These are phyloP conservation scores for Pyrus betulifolia DNA, from an alignment of 306 rosid genomes.

Conservation along the genomic window DNA sequence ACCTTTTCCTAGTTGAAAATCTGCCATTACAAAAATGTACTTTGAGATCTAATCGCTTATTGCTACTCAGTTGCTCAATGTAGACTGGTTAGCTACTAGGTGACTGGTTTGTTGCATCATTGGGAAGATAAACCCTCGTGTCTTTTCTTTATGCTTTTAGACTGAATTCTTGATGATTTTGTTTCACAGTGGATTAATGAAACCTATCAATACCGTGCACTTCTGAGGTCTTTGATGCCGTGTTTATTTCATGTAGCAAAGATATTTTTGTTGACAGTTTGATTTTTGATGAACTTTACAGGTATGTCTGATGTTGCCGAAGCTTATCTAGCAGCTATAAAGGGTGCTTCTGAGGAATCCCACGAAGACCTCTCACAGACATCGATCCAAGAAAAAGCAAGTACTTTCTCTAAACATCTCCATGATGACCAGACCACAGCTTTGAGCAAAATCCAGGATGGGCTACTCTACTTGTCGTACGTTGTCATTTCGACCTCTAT, in stretches of 20 bases:
- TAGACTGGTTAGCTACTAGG: neutral
- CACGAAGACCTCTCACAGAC: constrained; percentile 40
- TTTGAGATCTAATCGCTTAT: neutral
- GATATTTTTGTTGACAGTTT: neutral
- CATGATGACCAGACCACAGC: constrained; percentile 67
- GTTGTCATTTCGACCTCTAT: constrained; percentile 75
- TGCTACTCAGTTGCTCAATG: neutral
- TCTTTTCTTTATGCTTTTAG: neutral
- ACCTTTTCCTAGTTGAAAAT: neutral
- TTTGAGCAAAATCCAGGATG: constrained; percentile 72
- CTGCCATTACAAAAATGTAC: neutral
- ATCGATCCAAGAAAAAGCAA: constrained; percentile 64
- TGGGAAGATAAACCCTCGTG: neutral
- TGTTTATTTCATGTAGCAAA: neutral
- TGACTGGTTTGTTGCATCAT: neutral
- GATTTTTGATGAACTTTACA: constrained; percentile 23
- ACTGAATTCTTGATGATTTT: neutral
- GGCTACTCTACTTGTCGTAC: constrained; percentile 63
- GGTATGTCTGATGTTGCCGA: constrained; percentile 89
- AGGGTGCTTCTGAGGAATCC: constrained; percentile 51
- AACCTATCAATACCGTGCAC: neutral
- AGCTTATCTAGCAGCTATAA: constrained; percentile 78
- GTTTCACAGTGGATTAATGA: neutral
- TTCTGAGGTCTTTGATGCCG: neutral
- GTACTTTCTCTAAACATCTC: constrained; percentile 54